A percentile compares a stretch with the other conserved stretches of the same genome.
Evolutionary conservation across 2,329 filamentous ascomycete genomes (phyloP).

Genomic region (Dactylella cylindrospora): DNA sequence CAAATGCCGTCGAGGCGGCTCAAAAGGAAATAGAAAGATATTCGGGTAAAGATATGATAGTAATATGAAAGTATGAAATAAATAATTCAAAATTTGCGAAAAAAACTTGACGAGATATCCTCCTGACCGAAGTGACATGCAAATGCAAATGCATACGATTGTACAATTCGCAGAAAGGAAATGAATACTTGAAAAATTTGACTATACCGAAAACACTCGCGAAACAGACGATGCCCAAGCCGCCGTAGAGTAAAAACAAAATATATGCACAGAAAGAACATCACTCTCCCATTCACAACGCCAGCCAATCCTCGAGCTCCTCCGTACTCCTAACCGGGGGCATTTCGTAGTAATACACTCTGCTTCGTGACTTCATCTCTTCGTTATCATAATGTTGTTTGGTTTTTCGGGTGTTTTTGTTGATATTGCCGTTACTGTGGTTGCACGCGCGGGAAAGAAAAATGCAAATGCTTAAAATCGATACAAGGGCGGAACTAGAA

Average conservation of each 20-base stretch:
- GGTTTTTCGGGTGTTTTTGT: constrained; percentile 26
- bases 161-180: too few species aligned
- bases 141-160: too few species aligned
- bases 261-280: constrained; percentile 16
- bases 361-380: constrained; percentile 33
- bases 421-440: constrained; percentile 8
- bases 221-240: too few species aligned
- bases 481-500: constrained; percentile 25
- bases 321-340: constrained; percentile 26
- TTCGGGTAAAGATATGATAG: too few species aligned
- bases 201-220: too few species aligned
- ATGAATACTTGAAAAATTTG: too few species aligned
- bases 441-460: constrained; percentile 20
- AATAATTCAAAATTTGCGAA: too few species aligned
- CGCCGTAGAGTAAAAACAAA: constrained; percentile 17
- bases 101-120: too few species aligned
- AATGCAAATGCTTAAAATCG: constrained; percentile 30
- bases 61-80: too few species aligned
- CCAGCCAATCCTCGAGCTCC: constrained; percentile 20
- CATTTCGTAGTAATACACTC: constrained; percentile 41
- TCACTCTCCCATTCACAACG: constrained; percentile 35
- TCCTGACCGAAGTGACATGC: too few species aligned
- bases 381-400: constrained; percentile 34
- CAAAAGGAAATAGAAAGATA: too few species aligned
- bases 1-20: too few species aligned